These are phyloP conservation scores for Aspergillus clavatus DNA, from an alignment of 2,329 filamentous ascomycete species.

Conservation along the genomic window DNA sequence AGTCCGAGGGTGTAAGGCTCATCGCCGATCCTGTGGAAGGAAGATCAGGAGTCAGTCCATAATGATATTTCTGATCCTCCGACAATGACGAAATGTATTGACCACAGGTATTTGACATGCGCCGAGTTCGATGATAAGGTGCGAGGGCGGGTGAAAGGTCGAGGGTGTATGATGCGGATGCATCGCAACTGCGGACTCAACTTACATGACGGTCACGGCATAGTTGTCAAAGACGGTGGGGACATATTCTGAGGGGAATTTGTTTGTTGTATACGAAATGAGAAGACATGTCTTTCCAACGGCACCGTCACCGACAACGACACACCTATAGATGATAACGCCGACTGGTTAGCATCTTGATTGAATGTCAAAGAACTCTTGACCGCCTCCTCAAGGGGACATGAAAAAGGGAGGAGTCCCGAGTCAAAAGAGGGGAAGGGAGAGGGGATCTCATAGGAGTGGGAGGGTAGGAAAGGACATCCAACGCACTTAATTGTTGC, in stretches of 20 bases:
- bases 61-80: background rate
- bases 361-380: background rate
- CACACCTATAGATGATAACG: conserved; percentile 61
- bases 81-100: background rate
- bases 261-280: conserved; percentile 99
- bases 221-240: conserved; percentile 99
- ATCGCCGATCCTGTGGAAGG: conserved; percentile 77
- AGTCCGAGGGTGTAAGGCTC: conserved; percentile 96
- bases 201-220: conserved; percentile 98
- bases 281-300: conserved; percentile 98
- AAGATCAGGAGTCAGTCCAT: conserved; percentile 5
- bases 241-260: conserved; percentile 99
- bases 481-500: conserved; percentile 58
- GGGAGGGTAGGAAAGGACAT: conserved; percentile 4
- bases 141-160: background rate
- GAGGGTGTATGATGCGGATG: background rate
- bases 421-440: conserved; percentile 10
- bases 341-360: conserved; percentile 16
- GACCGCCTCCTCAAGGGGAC: background rate
- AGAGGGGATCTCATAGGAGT: conserved; percentile 8
- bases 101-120: background rate
- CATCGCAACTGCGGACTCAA: conserved; percentile 25
- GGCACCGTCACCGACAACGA: conserved; percentile 98
- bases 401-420: conserved; percentile 7
- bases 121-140: background rate